Conservation (phyloP, 2,329 filamentous ascomycete genomes). For the Neodidymelliopsis sp. region DNA sequence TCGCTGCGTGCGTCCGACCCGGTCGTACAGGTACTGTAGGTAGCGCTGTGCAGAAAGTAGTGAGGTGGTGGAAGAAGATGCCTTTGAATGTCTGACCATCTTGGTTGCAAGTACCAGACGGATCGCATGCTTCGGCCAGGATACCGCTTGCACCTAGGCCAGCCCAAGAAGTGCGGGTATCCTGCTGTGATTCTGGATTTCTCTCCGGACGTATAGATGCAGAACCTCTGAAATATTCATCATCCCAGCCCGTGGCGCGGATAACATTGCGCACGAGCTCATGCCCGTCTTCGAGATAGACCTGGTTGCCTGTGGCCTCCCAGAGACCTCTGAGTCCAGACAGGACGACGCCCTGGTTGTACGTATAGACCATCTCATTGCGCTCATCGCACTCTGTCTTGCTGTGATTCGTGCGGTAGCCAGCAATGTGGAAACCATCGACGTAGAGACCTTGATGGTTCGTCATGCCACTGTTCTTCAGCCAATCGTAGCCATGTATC, state of each 20-base stretch:
- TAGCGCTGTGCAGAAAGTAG: slow-evolving; percentile 76
- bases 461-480: slow-evolving; percentile 80
- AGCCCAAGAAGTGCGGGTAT: slow-evolving; percentile 60
- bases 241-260: slow-evolving; percentile 75
- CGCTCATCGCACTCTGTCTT: slow-evolving; percentile 79
- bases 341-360: slow-evolving; percentile 92
- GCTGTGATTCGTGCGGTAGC: slow-evolving; percentile 62
- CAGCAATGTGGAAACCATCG: slow-evolving; percentile 87
- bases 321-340: slow-evolving; percentile 83
- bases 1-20: slow-evolving; percentile 54
- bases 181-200: slow-evolving; percentile 13
- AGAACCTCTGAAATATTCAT: slow-evolving; percentile 33
- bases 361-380: slow-evolving; percentile 91
- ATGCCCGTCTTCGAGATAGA: slow-evolving; percentile 82
- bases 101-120: slow-evolving; percentile 76
- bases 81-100: slow-evolving; percentile 92
- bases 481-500: slow-evolving; percentile 80
- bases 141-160: slow-evolving; percentile 82
- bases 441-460: slow-evolving; percentile 77
- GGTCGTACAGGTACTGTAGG: slow-evolving; percentile 54
- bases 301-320: slow-evolving; percentile 74
- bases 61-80: slow-evolving; percentile 91
- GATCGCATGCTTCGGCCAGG: slow-evolving; percentile 85
- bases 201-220: slow-evolving; percentile 3
- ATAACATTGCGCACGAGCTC: slow-evolving; percentile 77